Conservation (phyloP, 306 rosid genomes). For the Prosopis cineraria region DNA sequence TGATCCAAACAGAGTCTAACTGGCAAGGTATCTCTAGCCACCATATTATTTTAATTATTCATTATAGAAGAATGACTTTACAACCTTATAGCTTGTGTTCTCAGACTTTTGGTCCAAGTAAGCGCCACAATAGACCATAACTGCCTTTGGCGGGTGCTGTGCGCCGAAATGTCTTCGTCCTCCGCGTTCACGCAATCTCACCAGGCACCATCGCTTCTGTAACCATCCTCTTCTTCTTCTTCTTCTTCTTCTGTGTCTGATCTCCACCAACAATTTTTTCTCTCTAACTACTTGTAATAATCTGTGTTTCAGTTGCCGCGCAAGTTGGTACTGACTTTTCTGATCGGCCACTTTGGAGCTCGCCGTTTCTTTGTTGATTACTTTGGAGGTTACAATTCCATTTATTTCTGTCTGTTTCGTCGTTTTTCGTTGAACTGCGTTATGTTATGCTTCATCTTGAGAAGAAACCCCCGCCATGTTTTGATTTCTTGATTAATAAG, state of each 20-base stretch:
- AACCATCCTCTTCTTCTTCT: not conserved
- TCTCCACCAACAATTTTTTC: not conserved
- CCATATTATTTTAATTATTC: not conserved
- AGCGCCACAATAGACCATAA: not conserved
- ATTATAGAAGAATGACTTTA: not conserved
- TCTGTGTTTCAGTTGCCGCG: not conserved
- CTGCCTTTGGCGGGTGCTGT: not conserved
- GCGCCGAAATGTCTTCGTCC: not conserved
- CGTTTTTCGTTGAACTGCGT: not conserved
- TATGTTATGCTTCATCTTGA: not conserved
- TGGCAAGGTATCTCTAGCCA: not conserved
- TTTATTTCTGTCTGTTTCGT: not conserved
- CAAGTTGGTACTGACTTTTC: not conserved
- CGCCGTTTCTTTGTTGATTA: not conserved
- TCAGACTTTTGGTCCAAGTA: constrained; percentile 14
- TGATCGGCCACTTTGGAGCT: constrained; percentile 5
- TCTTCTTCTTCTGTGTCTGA: not conserved
- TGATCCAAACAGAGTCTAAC: not conserved
- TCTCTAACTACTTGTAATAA: not conserved
- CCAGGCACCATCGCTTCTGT: not conserved
- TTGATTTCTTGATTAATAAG: not conserved
- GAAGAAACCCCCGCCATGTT: not conserved
- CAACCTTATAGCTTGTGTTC: not conserved
- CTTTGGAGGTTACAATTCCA: not conserved
- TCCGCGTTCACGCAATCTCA: not conserved